These are phyloP conservation scores for Gaertneriomyces semiglobifer DNA, from an alignment of 192 early-diverging fungal species.

Conservation along the genomic window DNA sequence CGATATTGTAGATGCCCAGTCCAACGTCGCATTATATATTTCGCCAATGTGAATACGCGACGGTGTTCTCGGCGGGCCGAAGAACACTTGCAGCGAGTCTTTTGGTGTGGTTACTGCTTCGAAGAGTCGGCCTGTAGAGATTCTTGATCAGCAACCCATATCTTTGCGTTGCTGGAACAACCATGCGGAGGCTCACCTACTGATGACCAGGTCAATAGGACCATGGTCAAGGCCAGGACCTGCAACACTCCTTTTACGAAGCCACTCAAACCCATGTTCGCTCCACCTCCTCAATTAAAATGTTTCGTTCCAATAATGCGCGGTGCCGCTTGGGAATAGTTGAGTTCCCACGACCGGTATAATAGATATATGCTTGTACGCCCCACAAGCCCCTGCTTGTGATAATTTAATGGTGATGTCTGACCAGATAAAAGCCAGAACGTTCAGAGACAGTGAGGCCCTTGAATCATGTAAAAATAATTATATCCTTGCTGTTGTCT, in stretches of 20 bases:
- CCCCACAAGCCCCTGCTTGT: neutral
- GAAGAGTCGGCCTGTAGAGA: slow-evolving; percentile 15
- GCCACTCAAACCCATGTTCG: too few relatives aligned
- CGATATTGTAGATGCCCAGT: slow-evolving; percentile 12
- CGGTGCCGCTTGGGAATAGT: neutral
- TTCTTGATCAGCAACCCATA: neutral
- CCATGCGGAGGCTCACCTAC: slow-evolving; percentile 6
- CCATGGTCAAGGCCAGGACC: slow-evolving; percentile 23
- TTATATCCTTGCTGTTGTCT: neutral
- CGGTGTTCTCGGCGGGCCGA: slow-evolving; percentile 23
- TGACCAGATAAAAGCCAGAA: neutral
- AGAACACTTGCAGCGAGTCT: slow-evolving; percentile 26
- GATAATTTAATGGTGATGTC: neutral
- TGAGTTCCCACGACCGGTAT: neutral
- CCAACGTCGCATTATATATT: slow-evolving; percentile 28
- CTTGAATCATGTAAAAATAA: neutral
- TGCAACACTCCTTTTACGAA: slow-evolving; percentile 17
- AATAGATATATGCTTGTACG: neutral
- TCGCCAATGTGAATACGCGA: slow-evolving; percentile 27
- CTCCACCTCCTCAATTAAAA: neutral
- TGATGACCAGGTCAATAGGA: slow-evolving; percentile 29
- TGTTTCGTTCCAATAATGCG: neutral
- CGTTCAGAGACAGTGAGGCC: neutral
- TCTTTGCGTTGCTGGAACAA: neutral
- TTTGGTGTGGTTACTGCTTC: slow-evolving; percentile 6